Evolutionary conservation across 2,329 filamentous ascomycete genomes (phyloP), one percentile per base, ranked within the genome.

Genomic region (Curvularia hawaiiensis): DNA sequence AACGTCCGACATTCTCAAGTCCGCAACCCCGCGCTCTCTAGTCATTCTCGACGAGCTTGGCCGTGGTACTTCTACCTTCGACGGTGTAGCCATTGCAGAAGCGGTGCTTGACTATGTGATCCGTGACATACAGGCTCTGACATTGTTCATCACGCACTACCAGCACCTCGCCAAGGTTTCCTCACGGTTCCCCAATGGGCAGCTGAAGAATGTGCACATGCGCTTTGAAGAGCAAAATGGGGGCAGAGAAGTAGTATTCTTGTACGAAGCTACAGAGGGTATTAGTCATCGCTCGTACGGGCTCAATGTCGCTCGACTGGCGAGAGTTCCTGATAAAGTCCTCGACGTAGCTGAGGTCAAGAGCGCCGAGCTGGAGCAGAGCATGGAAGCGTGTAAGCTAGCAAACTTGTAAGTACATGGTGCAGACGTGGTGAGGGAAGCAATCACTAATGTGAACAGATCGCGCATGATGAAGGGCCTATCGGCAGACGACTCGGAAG

Each of bases 61-160:
- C 33, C 86, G 95, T 53, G 95, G 95, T 50, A 99, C 95, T 0
- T 92, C 88, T 65, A 99, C 95, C 10, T 92, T 98, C 74, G 95
- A 99, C 75, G 95, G 95, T 53, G 92, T 96, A 5, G 95, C 95
- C 55, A 98, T 99, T 68, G 95, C 95, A 1, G 90, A 96, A 68
- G 90, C 92, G 24, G 95, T 99, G 5, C 82, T 99, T 6, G 87
- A 94, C 58, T 88, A 96, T 70, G 85, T 98, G 60, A 89, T 96
- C 26, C 83, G 87, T 24, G 85, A 92, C 16, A 84, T 88, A 0
- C 83, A 84, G 52, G 91, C 91, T 60, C 82, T 97, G 46, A 96
- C 92, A 6, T 82, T 99, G 41, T 99, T 99, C 80, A 97, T 99
- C 75, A 99, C 95, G 3, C 95, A 99, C 78, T 99, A 99, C 76